A percentile compares a stretch with the other conserved stretches of the same genome.
Conservation (phyloP, 1,139 yeast genomes). For the Casaregolazyma lundiana region DNA sequence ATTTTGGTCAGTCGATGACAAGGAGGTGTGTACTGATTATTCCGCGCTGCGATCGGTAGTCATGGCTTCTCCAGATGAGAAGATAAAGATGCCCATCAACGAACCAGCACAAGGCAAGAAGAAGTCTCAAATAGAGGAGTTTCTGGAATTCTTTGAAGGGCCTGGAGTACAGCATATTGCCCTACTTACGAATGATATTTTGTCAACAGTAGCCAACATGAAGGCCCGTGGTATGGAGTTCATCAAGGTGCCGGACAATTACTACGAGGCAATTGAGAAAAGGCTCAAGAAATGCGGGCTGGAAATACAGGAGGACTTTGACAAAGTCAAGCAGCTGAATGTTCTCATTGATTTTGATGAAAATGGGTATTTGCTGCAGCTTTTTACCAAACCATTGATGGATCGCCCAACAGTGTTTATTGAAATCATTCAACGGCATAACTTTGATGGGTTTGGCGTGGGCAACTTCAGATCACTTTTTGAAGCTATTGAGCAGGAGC, state of each 20-base stretch:
- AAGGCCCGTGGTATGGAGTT: conserved; percentile 63
- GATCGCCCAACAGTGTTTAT: conserved; percentile 79
- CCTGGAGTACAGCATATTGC: conserved; percentile 87
- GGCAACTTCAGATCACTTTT: conserved; percentile 80
- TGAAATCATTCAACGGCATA: conserved; percentile 73
- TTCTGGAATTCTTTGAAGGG: conserved; percentile 66
- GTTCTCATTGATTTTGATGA: conserved; percentile 74
- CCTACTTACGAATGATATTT: conserved; percentile 54
- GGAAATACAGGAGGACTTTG: conserved; percentile 47
- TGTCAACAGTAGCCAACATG: conserved; percentile 52
- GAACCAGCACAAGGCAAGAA: conserved; percentile 70
- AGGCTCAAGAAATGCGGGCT: conserved; percentile 42
- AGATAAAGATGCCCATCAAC: conserved; percentile 73
- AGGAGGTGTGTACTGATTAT: conserved; percentile 60
- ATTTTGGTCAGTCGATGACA: conserved; percentile 82
- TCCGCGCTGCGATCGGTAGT: conserved; percentile 71
- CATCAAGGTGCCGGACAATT: conserved; percentile 51
- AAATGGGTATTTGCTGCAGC: conserved; percentile 65
- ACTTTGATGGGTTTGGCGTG: conserved; percentile 82
- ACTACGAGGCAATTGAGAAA: conserved; percentile 48
- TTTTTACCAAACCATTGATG: conserved; percentile 70
- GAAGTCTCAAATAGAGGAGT: conserved; percentile 78
- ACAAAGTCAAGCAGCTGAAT: conserved; percentile 42
- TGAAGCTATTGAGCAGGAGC: conserved; percentile 66
- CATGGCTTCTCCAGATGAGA: conserved; percentile 65